A percentile compares a stretch with the other conserved stretches of the same genome.
Conservation (phyloP, 2,329 filamentous ascomycete species). For the Diaporthe destruens region DNA sequence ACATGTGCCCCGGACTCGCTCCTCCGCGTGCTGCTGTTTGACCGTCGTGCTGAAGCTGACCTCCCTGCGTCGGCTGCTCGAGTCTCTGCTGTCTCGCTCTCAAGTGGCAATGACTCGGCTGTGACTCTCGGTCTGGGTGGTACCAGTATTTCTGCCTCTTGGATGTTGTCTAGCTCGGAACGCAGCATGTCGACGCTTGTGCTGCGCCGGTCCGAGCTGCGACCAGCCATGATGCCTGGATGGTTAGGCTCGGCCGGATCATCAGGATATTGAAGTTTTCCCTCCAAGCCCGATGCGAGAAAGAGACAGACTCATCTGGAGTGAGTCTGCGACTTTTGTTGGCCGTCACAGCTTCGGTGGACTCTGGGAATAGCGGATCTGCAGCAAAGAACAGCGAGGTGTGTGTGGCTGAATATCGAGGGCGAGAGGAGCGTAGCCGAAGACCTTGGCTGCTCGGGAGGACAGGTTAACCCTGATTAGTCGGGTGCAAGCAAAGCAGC, state of each 20-base stretch:
- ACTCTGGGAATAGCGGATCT: background rate
- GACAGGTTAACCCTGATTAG: slow-evolving; percentile 10
- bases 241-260: background rate
- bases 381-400: slow-evolving; percentile 2
- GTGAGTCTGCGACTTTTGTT: background rate
- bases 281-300: background rate
- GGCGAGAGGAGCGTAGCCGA: background rate
- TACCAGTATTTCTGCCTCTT: slow-evolving; percentile 42
- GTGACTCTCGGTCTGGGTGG: slow-evolving; percentile 9
- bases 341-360: background rate
- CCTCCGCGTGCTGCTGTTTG: slow-evolving; percentile 35
- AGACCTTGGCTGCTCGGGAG: background rate
- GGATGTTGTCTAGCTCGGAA: slow-evolving; percentile 47
- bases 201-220: slow-evolving; percentile 39
- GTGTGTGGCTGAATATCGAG: background rate
- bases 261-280: slow-evolving; percentile 3
- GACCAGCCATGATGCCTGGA: slow-evolving; percentile 44
- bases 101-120: background rate
- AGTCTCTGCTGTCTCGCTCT: slow-evolving; percentile 18
- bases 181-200: slow-evolving; percentile 44
- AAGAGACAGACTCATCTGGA: slow-evolving; percentile 21
- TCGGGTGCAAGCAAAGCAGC: background rate
- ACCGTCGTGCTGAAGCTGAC: background rate
- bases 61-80: slow-evolving; percentile 17
- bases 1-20: slow-evolving; percentile 30